Evolutionary conservation across 1,284 basidiomycete species (phyloP).

Genomic region (Earliella scabrosa): DNA sequence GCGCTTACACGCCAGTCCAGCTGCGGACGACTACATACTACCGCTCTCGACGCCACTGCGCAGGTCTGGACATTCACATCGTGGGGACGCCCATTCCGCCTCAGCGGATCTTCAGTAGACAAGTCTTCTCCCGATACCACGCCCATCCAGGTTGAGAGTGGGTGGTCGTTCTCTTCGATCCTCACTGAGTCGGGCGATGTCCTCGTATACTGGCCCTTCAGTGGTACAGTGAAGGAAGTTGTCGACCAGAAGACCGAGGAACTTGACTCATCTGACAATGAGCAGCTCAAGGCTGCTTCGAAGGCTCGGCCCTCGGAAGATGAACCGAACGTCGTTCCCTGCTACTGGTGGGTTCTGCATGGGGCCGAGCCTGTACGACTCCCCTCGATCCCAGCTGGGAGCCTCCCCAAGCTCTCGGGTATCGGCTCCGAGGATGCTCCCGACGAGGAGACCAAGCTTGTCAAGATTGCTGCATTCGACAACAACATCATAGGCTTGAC

Average conservation of each 20-base stretch:
- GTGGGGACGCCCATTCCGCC: slow-evolving; percentile 75
- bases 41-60: slow-evolving; percentile 60
- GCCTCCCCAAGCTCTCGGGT: slow-evolving; percentile 51
- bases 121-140: slow-evolving; percentile 48
- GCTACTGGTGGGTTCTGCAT: slow-evolving; percentile 60
- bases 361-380: slow-evolving; percentile 54
- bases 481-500: slow-evolving; percentile 75
- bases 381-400: slow-evolving; percentile 33
- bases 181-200: slow-evolving; percentile 74
- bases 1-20: slow-evolving; percentile 40
- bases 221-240: slow-evolving; percentile 42
- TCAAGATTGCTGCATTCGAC: slow-evolving; percentile 79
- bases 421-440: slow-evolving; percentile 34
- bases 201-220: slow-evolving; percentile 78
- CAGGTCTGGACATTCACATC: slow-evolving; percentile 74
- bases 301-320: slow-evolving; percentile 40
- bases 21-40: slow-evolving; percentile 74
- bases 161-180: slow-evolving; percentile 78
- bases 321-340: slow-evolving; percentile 51
- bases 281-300: slow-evolving; percentile 19
- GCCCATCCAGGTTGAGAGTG: slow-evolving; percentile 75
- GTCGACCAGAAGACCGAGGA: slow-evolving; percentile 46
- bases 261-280: slow-evolving; percentile 48
- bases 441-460: slow-evolving; percentile 51
- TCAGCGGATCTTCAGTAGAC: slow-evolving; percentile 55